Base-by-base conservation (phyloP, 352 stramenopile species). In the Globisporangium nagaii region DNA sequence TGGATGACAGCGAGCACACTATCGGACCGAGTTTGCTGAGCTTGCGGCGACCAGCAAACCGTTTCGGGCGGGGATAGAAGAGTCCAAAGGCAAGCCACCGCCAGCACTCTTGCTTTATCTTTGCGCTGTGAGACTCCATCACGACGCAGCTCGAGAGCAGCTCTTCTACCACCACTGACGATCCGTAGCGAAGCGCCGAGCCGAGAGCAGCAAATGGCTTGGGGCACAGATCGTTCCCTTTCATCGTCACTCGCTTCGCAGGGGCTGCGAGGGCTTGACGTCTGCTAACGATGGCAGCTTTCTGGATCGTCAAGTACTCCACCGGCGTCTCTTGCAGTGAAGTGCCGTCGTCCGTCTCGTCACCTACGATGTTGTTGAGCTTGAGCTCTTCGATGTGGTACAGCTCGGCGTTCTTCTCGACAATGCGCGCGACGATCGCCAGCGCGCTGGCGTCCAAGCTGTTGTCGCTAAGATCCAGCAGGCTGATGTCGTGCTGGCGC, bases 381-480 rank as follows among this genome's bases (percentile, higher is more conserved):
- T 53, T 53, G 31, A 53, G 46, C 17, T 53, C 46, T 22, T 32
- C 12, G 9, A 53, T 39, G 10, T 27, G n/a, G 31, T 43, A 32
- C 7, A 30, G 13, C 41, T 20, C 46, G 13, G 20, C 20, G 20
- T 39, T 42, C 32, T 41, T 53, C 32, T 4, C 17, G 17, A 34
- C 46, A 39, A 53, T 43, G 6, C 11, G 17, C 6, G 46, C 46
- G 13, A 53, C 46, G 32, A 53, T 39, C 22, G 15, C 31, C 13
- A 53, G 20, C 20, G 12, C 46, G 4, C 10, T 1, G 1, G 28
- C 19, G 2, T 28, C 1, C 31, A 53, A 31, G 19, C 20, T 32
- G 32, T 53, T 53, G 22, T 43, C 22, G 7, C 46, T 53, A 11
- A 53, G 46, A 39, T 53, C 46, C 20, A 53, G 46, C 31, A 43